A percentile compares a stretch with the other conserved stretches of the same genome.
Evolutionary conservation across 2,329 filamentous ascomycete genomes (phyloP).

Genomic region (Diatrype stigma): DNA sequence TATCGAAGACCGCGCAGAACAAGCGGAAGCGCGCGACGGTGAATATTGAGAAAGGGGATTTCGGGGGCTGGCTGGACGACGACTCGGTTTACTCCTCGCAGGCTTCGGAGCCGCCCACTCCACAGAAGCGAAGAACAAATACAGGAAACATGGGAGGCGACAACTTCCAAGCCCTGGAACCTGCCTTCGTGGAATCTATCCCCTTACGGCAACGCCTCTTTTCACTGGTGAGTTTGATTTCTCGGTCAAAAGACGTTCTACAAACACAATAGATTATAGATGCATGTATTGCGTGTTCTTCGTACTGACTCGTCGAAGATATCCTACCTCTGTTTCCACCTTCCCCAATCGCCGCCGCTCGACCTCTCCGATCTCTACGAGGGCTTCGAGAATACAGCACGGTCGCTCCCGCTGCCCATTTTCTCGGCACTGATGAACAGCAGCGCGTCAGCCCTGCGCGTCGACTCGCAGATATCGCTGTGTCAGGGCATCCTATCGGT

Average conservation of each 20-base stretch:
- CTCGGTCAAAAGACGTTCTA: background rate
- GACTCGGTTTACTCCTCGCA: constrained; percentile 44
- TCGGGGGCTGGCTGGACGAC: constrained; percentile 57
- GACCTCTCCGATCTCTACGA: constrained; percentile 54
- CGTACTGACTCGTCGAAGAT: constrained; percentile 28
- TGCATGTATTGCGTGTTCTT: too few relatives aligned
- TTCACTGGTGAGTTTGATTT: constrained; percentile 39
- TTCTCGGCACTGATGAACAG: constrained; percentile 54
- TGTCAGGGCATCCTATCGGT: constrained; percentile 41
- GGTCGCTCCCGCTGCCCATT: constrained; percentile 51
- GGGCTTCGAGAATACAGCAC: constrained; percentile 52
- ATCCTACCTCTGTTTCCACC: constrained; percentile 42
- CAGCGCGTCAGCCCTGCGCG: constrained; percentile 31
- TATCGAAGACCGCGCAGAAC: constrained; percentile 35
- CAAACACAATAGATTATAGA: too few relatives aligned
- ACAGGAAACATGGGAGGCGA: constrained; percentile 21
- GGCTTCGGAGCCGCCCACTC: constrained; percentile 42
- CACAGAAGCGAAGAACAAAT: constrained; percentile 32
- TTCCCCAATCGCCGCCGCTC: constrained; percentile 34
- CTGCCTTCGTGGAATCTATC: constrained; percentile 49
- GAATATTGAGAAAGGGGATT: constrained; percentile 57
- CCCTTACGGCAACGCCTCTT: constrained; percentile 60
- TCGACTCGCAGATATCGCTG: constrained; percentile 39
- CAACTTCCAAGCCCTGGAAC: constrained; percentile 37
- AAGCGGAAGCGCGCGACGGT: constrained; percentile 49